Evolutionary conservation across 169 alveolate species (phyloP), one percentile per base, ranked within the genome.

Genomic region (Hepatocystis sp.): DNA sequence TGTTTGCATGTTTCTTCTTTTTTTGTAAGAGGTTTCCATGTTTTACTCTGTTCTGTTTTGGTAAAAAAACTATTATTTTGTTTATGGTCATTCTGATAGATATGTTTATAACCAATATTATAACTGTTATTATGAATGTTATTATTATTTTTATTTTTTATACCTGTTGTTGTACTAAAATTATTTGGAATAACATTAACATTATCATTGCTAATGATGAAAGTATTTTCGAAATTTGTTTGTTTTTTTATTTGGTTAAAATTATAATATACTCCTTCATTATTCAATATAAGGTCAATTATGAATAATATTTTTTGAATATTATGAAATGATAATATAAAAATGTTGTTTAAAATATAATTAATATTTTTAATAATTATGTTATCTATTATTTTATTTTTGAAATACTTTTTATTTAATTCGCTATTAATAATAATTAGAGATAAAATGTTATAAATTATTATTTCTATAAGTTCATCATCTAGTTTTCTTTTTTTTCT

Each of bases 181-280:
- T 25, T 39, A 27, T 39, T 42, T 11, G 32, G 15, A 4, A 17
- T n/a, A 15, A 13, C 21, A 23, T 11, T 17, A 8, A 3, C 36
- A 34, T 63, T 63, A 8, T 25, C 1, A 5, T 17, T n/a, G 5
- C 7, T 25, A 11, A 19, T 21, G 36, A 39, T 32, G n/a, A 34
- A 34, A 23, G 21, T 47, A 30, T 27, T 32, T 63, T 30, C 76
- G 10, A 17, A 15, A 34, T 25, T 64, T 19, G 23, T 40, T 28
- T 15, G 17, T 21, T n/a, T 13, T 32, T 13, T 23, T 21, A 51
- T 32, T 68, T 55, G 53, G 36, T 49, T 60, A 68, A 68, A 68
- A n/a, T 68, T 47, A 47, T 68, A 68, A 32, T 68, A 68, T 11
- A 68, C 34, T n/a, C 58, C 71, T 19, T 68, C 86, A 68, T 68